Percentiles rank a stretch among this genome's conserved stretches.
phyloP scores from a whole-genome alignment of 108 stramenopile species.

The Hondaea fermentalgiana region DNA sequence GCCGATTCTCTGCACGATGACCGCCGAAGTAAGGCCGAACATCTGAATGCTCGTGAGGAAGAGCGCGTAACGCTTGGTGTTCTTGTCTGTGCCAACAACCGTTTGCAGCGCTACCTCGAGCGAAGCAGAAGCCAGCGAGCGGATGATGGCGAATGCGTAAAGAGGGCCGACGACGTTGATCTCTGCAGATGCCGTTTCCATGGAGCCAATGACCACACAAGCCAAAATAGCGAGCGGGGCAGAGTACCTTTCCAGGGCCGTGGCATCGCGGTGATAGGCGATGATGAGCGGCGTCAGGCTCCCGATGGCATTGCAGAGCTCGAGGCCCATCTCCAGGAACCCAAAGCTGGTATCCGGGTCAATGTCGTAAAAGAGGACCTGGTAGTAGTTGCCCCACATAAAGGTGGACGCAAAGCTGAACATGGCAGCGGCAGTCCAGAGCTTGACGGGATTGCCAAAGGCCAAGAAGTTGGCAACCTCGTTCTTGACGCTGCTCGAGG shows the following conservation, averaged over 20 bases:
- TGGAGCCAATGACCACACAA: background rate
- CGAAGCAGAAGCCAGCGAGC: background rate
- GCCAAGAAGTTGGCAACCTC: background rate
- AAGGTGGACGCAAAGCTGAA: background rate
- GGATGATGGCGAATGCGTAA: background rate
- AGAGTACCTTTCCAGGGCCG: background rate
- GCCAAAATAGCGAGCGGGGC: background rate
- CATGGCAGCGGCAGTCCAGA: background rate
- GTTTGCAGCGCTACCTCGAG: background rate
- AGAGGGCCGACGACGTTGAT: background rate
- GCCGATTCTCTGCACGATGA: background rate
- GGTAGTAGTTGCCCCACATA: conserved; percentile 17
- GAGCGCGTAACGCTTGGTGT: background rate
- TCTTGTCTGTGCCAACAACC: background rate
- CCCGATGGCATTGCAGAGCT: background rate
- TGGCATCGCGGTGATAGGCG: background rate
- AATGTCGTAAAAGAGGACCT: background rate
- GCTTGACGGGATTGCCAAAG: background rate
- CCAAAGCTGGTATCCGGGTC: background rate
- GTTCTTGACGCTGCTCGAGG: background rate
- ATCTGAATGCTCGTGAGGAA: background rate
- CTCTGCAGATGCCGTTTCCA: background rate
- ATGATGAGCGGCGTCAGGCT: background rate
- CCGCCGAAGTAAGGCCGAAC: background rate
- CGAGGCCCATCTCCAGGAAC: background rate